These are phyloP conservation scores for Hippophae gyantsensis DNA, from an alignment of 306 rosid genomes.

Conservation along the genomic window DNA sequence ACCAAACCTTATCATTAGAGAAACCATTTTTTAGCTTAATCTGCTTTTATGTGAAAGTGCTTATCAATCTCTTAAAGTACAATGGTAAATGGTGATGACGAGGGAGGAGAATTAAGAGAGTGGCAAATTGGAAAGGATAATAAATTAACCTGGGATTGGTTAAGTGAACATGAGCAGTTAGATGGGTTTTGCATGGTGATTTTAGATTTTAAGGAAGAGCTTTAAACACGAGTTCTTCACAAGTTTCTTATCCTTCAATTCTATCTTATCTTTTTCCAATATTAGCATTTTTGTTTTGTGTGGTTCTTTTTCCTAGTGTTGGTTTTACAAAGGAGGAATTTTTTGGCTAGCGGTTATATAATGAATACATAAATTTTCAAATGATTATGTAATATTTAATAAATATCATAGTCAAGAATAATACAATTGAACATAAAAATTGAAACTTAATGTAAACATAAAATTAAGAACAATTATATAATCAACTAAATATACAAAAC, in stretches of 20 bases:
- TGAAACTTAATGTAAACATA: too few relatives aligned
- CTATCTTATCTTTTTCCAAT: not conserved
- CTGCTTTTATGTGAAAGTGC: not conserved
- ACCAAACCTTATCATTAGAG: constrained; percentile 49
- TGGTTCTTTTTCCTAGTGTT: not conserved
- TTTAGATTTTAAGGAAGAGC: constrained; percentile 19
- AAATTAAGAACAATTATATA: too few relatives aligned
- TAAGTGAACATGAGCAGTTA: constrained; percentile 23
- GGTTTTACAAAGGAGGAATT: not conserved
- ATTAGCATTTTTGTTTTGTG: not conserved
- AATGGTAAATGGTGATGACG: not conserved
- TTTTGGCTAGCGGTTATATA: too few relatives aligned
- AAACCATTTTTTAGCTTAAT: constrained; percentile 39
- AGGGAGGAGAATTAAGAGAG: not conserved
- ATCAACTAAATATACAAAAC: too few relatives aligned
- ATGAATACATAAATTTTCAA: too few relatives aligned
- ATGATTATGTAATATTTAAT: too few relatives aligned
- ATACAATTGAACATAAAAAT: too few relatives aligned
- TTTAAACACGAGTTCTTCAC: constrained; percentile 51
- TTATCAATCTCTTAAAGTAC: not conserved
- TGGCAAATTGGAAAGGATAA: constrained; percentile 15
- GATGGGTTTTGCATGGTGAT: constrained; percentile 23
- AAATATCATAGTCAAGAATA: too few relatives aligned
- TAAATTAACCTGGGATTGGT: constrained; percentile 13
- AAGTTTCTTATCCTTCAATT: constrained; percentile 49